phyloP scores from a whole-genome alignment of 768 basidiomycete species.

The Serendipita indica region DNA sequence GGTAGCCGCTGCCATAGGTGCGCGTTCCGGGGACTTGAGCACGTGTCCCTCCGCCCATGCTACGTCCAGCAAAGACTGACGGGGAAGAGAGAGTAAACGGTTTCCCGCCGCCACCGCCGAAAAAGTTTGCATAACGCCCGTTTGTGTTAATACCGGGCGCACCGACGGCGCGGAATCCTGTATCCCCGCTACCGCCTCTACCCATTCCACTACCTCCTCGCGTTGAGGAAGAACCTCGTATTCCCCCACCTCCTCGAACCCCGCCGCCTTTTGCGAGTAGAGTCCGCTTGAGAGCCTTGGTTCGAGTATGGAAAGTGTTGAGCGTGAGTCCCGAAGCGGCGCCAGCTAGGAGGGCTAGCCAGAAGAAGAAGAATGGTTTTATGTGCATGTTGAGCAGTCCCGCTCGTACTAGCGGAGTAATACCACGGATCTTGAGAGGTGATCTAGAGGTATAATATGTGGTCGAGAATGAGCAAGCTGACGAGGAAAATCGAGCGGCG shows the following conservation, averaged over 20 bases:
- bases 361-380: neutral
- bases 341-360: neutral
- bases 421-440: too few relatives aligned
- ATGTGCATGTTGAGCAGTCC: neutral
- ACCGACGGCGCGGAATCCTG: neutral
- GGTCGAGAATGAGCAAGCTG: too few relatives aligned
- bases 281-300: neutral
- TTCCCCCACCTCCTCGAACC: neutral
- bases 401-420: too few relatives aligned
- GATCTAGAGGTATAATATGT: neutral
- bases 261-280: neutral
- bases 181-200: neutral
- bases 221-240: neutral
- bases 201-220: neutral
- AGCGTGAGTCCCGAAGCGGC: neutral
- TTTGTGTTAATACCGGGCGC: neutral
- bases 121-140: neutral
- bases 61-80: neutral
- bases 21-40: neutral
- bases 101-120: conserved; percentile 1
- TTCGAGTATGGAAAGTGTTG: neutral
- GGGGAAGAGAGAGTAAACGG: neutral
- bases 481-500: too few relatives aligned
- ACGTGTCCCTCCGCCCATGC: neutral
- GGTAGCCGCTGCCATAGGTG: conserved; percentile 7